phyloP scores from a whole-genome alignment of 306 rosid species.

The Rubus parviflorus region DNA sequence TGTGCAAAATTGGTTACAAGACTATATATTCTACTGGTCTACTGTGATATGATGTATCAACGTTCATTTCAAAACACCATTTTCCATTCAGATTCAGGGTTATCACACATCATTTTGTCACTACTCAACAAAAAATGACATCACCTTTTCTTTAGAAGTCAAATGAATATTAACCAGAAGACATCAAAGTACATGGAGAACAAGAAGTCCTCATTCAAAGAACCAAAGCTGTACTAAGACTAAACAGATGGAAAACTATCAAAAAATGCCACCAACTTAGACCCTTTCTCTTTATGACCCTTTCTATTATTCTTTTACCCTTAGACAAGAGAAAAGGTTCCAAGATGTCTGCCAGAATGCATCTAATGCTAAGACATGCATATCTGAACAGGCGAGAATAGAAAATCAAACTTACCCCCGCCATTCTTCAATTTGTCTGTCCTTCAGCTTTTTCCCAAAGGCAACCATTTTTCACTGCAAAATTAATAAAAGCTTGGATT shows the following conservation, averaged over 20 bases:
- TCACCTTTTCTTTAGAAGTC: neutral
- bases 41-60: slow-evolving; percentile 6
- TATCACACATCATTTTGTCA: neutral
- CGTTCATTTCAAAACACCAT: neutral
- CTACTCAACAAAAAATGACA: neutral
- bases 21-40: neutral
- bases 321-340: neutral
- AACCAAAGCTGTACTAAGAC: neutral
- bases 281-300: neutral
- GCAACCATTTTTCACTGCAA: slow-evolving; percentile 82
- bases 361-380: neutral
- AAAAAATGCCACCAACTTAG: slow-evolving; percentile 9
- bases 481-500: slow-evolving; percentile 9
- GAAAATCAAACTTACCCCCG: slow-evolving; percentile 57
- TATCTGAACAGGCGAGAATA: neutral
- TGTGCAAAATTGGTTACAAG: neutral
- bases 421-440: slow-evolving; percentile 89
- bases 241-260: neutral
- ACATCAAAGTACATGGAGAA: neutral
- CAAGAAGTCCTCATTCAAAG: neutral
- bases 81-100: neutral
- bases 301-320: neutral
- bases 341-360: slow-evolving; percentile 2
- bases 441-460: slow-evolving; percentile 97
- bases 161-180: neutral